phyloP scores from a whole-genome alignment of 1,284 basidiomycete genomes.

The Naganishia albida region DNA sequence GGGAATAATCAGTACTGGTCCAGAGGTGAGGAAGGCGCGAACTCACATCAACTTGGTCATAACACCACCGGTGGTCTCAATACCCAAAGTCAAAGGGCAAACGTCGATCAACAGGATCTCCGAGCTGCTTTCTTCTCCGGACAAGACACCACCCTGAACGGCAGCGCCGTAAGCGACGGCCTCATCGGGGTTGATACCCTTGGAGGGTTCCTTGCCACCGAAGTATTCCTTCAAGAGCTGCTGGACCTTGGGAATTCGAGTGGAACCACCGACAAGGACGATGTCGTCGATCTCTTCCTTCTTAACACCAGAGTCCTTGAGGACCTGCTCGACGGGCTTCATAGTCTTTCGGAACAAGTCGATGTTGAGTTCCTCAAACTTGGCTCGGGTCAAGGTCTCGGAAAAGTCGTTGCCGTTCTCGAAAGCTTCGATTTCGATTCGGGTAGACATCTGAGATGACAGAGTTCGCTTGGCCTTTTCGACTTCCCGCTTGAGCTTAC shows the following conservation, averaged over 20 bases:
- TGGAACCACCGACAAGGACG: constrained; percentile 91
- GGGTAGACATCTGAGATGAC: constrained; percentile 71
- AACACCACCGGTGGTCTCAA: constrained; percentile 97
- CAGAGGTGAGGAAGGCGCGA: not conserved
- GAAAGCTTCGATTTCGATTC: constrained; percentile 78
- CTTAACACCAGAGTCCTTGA: constrained; percentile 96
- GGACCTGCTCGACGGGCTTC: constrained; percentile 98
- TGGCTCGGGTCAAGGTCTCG: constrained; percentile 90
- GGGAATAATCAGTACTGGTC: not conserved
- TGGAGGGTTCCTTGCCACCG: constrained; percentile 82
- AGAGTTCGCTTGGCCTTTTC: constrained; percentile 99
- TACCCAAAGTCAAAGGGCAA: constrained; percentile 90
- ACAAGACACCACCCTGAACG: constrained; percentile 95
- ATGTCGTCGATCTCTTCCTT: constrained; percentile 93
- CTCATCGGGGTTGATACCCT: constrained; percentile 93
- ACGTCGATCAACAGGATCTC: constrained; percentile 92
- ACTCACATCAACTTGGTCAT: constrained; percentile 79
- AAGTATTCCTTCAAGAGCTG: constrained; percentile 94
- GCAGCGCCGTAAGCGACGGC: constrained; percentile 96
- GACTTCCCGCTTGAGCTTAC: constrained; percentile 97
- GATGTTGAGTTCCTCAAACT: constrained; percentile 98
- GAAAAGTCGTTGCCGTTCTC: constrained; percentile 95
- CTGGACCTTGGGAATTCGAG: constrained; percentile 98
- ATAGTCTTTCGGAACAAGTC: constrained; percentile 99
- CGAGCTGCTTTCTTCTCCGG: constrained; percentile 72